These are phyloP conservation scores for Gracilaria caudata DNA, from an alignment of 23 red algal genomes.

Conservation along the genomic window DNA sequence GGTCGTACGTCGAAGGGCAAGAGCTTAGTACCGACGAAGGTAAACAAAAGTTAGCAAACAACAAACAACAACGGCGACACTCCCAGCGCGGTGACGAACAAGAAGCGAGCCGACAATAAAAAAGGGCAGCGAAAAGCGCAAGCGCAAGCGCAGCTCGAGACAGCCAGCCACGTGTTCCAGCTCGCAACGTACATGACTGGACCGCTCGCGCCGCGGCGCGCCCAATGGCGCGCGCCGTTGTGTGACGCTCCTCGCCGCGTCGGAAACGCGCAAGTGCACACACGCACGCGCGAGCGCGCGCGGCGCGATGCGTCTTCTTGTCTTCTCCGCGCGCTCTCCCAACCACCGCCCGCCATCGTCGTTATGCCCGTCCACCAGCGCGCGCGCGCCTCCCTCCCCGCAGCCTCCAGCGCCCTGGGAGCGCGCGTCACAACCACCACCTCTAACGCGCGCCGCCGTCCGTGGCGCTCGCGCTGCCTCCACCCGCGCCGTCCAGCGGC, in stretches of 20 bases:
- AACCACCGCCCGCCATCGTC: neutral
- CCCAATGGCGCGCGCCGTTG: neutral
- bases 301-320: neutral
- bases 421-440: neutral
- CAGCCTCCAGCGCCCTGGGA: neutral
- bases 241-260: neutral
- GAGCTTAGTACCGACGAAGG: too few species aligned
- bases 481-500: constrained; percentile 42
- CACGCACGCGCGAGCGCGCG: neutral
- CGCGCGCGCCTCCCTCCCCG: neutral
- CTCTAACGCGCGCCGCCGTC: neutral
- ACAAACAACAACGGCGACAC: too few species aligned
- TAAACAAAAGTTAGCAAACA: too few species aligned
- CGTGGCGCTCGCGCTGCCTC: neutral
- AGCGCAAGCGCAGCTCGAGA: constrained; percentile 10
- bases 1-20: too few species aligned
- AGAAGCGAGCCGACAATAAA: too few species aligned
- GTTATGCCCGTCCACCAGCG: too few species aligned
- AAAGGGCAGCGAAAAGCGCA: neutral
- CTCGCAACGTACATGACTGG: neutral
- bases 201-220: constrained; percentile 5
- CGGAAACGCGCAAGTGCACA: constrained; percentile 9
- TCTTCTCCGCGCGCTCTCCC: neutral
- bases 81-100: too few species aligned
- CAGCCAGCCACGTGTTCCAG: constrained; percentile 1